A percentile compares a stretch with the other conserved stretches of the same genome.
Evolutionary conservation across 1,139 yeast genomes (phyloP).

Genomic region (Nakaseomyces kungkrabaensis): DNA sequence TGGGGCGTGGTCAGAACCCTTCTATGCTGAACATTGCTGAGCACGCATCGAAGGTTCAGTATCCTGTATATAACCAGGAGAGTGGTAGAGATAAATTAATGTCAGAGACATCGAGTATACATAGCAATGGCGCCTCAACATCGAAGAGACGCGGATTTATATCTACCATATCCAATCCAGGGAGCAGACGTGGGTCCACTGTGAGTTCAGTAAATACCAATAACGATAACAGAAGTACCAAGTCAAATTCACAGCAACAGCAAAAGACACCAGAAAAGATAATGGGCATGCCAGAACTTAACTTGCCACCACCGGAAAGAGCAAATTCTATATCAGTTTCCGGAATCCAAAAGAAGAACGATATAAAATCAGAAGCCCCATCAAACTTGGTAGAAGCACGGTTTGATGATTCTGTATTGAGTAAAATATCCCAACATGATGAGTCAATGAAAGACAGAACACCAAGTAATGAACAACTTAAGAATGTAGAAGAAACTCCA

Average conservation of each 20-base stretch:
- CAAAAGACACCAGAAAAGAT: neutral
- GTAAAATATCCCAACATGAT: neutral
- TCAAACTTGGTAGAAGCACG: neutral
- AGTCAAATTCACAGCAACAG: neutral
- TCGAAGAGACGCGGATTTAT: neutral
- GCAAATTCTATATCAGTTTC: neutral
- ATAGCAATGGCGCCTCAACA: neutral
- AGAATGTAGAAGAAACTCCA: neutral
- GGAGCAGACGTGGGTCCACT: slow-evolving; percentile 12
- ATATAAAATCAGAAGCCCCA: neutral
- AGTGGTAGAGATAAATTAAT: neutral
- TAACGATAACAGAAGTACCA: slow-evolving; percentile 2
- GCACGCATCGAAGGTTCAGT: neutral
- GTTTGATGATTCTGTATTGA: neutral
- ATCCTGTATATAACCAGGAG: neutral
- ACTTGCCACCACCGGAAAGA: neutral
- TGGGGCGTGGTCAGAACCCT: slow-evolving; percentile 3
- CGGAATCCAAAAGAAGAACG: neutral
- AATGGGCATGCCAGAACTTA: neutral
- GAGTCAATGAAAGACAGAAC: neutral
- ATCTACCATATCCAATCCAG: slow-evolving; percentile 5
- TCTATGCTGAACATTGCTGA: neutral
- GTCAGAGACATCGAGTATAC: neutral
- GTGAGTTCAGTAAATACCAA: slow-evolving; percentile 8
- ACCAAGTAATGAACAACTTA: neutral